Evolutionary conservation across 2,329 filamentous ascomycete species (phyloP), one percentile per base, ranked within the genome.

Genomic region (Fusarium heterosporum): DNA sequence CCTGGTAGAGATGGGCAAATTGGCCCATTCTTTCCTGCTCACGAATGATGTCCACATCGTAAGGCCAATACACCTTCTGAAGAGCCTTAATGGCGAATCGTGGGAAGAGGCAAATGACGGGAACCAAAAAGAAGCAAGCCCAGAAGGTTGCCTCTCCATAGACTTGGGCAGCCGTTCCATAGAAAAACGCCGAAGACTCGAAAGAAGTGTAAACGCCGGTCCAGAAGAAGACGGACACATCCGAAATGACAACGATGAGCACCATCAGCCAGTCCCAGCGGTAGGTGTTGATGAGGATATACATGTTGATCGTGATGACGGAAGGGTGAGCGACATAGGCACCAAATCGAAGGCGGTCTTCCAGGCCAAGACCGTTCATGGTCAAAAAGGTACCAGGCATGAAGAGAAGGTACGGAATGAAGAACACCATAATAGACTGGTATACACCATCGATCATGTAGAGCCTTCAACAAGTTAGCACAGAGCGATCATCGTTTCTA

Each of bases 201-300:
- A 81, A 81, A 5, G 84, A 78, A 0, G 85, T 85, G 80, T 96
- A 99, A 36, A 97, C 85, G 29, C 93, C 96, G 8, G 96, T 97
- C 93, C 96, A 98, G 81, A 97, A 91, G 84, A 93, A 99, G 74
- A 98, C 88, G 72, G 97, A 87, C 29, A 98, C 77, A 64, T 91
- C 91, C 79, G 93, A 97, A 77, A 98, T 86, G 25, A 80, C 80
- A 50, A 96, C 90, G 64, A 97, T 90, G 60, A 97, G 82, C 22
- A 94, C 79, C 80, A 96, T 96, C 73, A 99, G 84, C 95, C 95
- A 99, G 78, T 99, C 96, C 96, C 96, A 99, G 62, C 95, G 89
- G 78, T 97, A 98, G 1, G 92, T 96, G 80, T 99, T 99, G 81
- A 98, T 89, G 68, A 99, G 83, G 70, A 99, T 93, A 81, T 98